Conservation (phyloP, 106 monocot genomes). For the Acorus gramineus region DNA sequence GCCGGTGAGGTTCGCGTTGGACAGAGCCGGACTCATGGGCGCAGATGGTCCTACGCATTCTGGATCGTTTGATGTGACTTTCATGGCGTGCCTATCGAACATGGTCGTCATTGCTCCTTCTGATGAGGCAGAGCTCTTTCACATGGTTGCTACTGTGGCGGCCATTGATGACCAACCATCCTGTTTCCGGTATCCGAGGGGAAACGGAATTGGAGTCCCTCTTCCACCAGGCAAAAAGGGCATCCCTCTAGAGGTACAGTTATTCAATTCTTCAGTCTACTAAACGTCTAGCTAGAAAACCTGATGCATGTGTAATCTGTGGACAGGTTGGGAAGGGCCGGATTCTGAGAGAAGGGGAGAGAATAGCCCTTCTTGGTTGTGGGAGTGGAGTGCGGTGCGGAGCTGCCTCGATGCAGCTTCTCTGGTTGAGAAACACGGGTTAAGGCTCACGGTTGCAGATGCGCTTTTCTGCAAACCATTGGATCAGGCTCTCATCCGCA, state of each 20-base stretch:
- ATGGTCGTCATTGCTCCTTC: neutral
- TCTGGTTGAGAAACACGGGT: conserved; percentile 20
- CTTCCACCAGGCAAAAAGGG: neutral
- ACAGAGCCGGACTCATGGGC: neutral
- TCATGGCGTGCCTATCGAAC: neutral
- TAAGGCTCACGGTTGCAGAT: conserved; percentile 38
- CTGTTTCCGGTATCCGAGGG: neutral
- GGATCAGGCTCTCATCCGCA: conserved; percentile 33
- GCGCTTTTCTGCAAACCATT: conserved; percentile 75
- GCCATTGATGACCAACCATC: neutral
- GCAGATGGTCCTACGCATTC: neutral
- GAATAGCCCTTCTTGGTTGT: conserved; percentile 52
- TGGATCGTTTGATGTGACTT: neutral
- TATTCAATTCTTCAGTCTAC: too few relatives aligned
- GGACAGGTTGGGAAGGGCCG: too few relatives aligned
- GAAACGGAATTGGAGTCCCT: neutral
- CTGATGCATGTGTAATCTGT: too few relatives aligned
- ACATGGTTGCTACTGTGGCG: neutral
- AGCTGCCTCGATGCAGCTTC: conserved; percentile 48
- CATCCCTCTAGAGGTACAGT: neutral
- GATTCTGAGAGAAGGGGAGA: conserved; percentile 2
- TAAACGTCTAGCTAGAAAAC: too few relatives aligned
- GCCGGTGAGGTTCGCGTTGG: neutral
- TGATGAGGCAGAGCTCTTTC: neutral
- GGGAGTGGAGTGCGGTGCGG: conserved; percentile 54